These are phyloP conservation scores for Blastobotrys capitulatus DNA, from an alignment of 1,139 yeast genomes.

Conservation along the genomic window DNA sequence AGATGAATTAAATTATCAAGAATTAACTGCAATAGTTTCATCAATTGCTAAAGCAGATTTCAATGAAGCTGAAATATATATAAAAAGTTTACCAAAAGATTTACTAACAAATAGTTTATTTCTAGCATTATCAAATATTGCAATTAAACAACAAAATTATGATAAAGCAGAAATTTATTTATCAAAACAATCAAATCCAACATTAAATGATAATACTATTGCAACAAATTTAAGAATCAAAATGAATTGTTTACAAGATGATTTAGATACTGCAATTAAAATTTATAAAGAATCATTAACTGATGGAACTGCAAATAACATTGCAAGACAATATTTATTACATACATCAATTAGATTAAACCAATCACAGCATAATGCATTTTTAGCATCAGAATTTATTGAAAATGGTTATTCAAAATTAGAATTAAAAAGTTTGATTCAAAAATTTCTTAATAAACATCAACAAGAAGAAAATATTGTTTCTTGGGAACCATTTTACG, in stretches of 20 bases:
- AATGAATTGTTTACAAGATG: not conserved
- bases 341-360: conserved; percentile 2
- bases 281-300: conserved; percentile 10
- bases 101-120: conserved; percentile 7
- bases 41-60: conserved; percentile 18
- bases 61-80: conserved; percentile 10
- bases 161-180: conserved; percentile 4
- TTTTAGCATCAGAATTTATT: not conserved
- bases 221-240: conserved; percentile 3
- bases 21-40: conserved; percentile 21
- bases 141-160: conserved; percentile 4
- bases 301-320: not conserved
- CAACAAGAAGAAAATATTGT: not conserved
- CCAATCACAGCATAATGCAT: not conserved
- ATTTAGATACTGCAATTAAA: not conserved
- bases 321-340: not conserved
- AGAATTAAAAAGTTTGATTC: not conserved
- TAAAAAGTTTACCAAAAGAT: conserved; percentile 10
- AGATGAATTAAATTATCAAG: conserved; percentile 16
- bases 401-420: not conserved
- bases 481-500: not conserved
- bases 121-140: conserved; percentile 15
- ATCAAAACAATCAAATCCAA: not conserved
- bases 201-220: not conserved
- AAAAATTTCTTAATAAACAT: too few relatives aligned